A percentile compares a stretch with the other conserved stretches of the same genome.
Conservation (phyloP, 805 yeast species). For the Lipomyces kockii region DNA sequence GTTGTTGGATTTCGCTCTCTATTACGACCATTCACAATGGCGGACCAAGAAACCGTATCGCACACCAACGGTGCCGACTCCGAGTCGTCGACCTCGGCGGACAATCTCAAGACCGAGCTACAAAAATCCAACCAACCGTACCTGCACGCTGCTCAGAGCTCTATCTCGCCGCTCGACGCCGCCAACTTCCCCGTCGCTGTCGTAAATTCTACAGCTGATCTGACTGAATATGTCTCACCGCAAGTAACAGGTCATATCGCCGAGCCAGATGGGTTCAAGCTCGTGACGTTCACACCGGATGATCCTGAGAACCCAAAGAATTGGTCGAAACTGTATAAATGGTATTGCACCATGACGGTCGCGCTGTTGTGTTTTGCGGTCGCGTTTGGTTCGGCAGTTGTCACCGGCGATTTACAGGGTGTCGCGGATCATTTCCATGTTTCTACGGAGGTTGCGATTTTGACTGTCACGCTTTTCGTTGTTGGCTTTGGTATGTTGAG, state of each 20-base stretch:
- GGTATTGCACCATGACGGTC: constrained; percentile 59
- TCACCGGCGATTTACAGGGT: constrained; percentile 63
- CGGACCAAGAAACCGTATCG: not conserved
- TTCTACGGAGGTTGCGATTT: constrained; percentile 62
- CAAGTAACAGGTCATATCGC: constrained; percentile 32
- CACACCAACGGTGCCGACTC: not conserved
- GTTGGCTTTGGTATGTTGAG: constrained; percentile 57
- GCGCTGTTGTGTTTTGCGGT: constrained; percentile 63
- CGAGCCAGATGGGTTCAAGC: constrained; percentile 32
- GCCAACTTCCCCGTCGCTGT: constrained; percentile 38
- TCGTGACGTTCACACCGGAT: constrained; percentile 37
- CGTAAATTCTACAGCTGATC: constrained; percentile 35
- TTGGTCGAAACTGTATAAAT: constrained; percentile 55
- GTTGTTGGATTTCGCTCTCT: not conserved
- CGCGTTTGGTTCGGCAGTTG: constrained; percentile 71
- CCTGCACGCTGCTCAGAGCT: constrained; percentile 27
- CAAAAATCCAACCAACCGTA: constrained; percentile 30
- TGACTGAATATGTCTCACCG: constrained; percentile 35
- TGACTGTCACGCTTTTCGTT: constrained; percentile 62
- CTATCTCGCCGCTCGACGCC: constrained; percentile 36
- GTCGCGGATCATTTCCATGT: constrained; percentile 55
- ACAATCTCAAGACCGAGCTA: not conserved
- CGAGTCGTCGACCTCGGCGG: constrained; percentile 1
- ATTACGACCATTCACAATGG: not conserved
- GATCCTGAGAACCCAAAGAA: constrained; percentile 45